Evolutionary conservation across 148 eudicot species (phyloP), one percentile per base, ranked within the genome.

Genomic region (Cornus suecica): DNA sequence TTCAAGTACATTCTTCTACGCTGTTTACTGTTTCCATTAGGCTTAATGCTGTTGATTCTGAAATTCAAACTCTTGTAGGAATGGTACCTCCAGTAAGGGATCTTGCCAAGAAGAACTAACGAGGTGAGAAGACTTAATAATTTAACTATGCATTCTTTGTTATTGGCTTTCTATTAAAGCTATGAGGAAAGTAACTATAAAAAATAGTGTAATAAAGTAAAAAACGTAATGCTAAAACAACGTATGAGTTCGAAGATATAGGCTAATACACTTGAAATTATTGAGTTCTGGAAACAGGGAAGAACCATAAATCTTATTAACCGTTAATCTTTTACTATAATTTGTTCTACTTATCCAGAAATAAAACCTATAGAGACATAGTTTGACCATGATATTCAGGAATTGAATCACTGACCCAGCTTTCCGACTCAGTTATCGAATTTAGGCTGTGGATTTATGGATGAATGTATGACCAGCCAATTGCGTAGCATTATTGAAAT

Each of bases 51-150:
- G 66, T 28, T 28, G 69, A 76, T 73, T 65, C 34, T 60, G 9
- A 54, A 24, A 18, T 18, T 76, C 61, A 34, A 54, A 24, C 64
- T 77, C 52, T 64, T 81, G 83, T 78, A 93, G 96, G 89, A 81
- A 76, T 72, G 68, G 73, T 26, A 72, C 83, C 63, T 69, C 78
- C 30, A 81, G 79, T 37, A 78, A 83, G 76, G 76, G 85, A 75
- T 69, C 69, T 34, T 79, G 27, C 74, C 79, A 61, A 51, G 98
- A 91, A 81, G 98, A 91, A 86, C 72, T 94, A 70, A 83, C 84
- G 90, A 94, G 98, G 98, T 90, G 72, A 65, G 77, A 28, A 60
- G 63, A 70, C 25, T 31, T 56, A 23, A 13, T 72, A 66, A 31
- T 22, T 31, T 56, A 23, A 13, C 69, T 68, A 25, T 13, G 10